Evolutionary conservation across 2,329 filamentous ascomycete species (phyloP).

Genomic region (Falciphora oryzae): DNA sequence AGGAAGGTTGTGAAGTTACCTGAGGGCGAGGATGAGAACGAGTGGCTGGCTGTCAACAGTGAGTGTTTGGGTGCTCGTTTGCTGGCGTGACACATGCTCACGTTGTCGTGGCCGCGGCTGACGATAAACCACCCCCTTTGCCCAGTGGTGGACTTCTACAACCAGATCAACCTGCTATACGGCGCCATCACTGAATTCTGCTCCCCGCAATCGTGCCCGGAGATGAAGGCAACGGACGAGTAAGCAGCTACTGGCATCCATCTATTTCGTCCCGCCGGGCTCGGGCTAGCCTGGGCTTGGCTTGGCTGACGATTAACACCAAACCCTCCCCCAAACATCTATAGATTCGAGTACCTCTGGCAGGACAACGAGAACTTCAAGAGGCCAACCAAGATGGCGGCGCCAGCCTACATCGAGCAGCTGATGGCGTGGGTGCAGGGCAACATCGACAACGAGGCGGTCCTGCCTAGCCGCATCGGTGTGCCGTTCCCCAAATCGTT

Average conservation of each 20-base stretch:
- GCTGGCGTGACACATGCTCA: neutral
- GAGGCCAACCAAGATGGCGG: slow-evolving; percentile 95
- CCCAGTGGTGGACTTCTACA: slow-evolving; percentile 98
- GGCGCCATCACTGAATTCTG: slow-evolving; percentile 99
- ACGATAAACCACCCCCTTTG: slow-evolving; percentile 15
- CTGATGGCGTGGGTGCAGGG: slow-evolving; percentile 95
- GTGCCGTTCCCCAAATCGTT: slow-evolving; percentile 95
- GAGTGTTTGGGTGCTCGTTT: slow-evolving; percentile 24
- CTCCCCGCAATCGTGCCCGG: slow-evolving; percentile 91
- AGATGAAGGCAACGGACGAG: slow-evolving; percentile 99
- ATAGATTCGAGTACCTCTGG: slow-evolving; percentile 96
- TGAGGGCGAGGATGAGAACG: slow-evolving; percentile 94
- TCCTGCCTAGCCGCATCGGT: slow-evolving; percentile 92
- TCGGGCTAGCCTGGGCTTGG: neutral
- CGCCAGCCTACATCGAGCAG: slow-evolving; percentile 95
- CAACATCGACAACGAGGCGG: slow-evolving; percentile 90
- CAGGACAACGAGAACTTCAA: slow-evolving; percentile 93
- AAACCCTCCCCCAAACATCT: neutral
- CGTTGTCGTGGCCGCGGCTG: slow-evolving; percentile 17
- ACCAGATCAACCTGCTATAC: slow-evolving; percentile 98
- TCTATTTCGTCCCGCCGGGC: neutral
- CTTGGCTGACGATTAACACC: neutral
- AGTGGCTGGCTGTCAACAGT: slow-evolving; percentile 98
- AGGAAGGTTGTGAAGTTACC: slow-evolving; percentile 95
- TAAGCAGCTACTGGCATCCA: slow-evolving; percentile 35